phyloP scores from a whole-genome alignment of 2,329 filamentous ascomycete species.

The Aspergillus cejpii region DNA sequence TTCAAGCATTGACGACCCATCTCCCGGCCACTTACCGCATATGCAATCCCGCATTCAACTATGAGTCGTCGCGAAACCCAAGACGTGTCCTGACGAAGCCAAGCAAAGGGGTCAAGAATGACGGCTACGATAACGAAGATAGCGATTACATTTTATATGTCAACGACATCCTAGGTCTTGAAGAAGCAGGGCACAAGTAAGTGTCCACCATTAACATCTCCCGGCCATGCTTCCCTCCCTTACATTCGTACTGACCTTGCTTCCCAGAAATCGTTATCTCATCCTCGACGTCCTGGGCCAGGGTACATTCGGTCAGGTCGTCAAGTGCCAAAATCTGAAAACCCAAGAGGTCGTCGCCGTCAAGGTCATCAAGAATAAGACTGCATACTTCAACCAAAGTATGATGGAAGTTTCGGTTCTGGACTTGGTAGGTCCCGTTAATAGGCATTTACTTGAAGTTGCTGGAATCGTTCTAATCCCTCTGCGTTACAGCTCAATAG shows the following conservation, averaged over 20 bases:
- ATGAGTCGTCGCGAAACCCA: slow-evolving; percentile 94
- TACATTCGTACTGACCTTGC: slow-evolving; percentile 8
- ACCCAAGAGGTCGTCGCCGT: slow-evolving; percentile 98
- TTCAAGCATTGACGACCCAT: slow-evolving; percentile 91
- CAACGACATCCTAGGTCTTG: slow-evolving; percentile 94
- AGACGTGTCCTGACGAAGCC: slow-evolving; percentile 94
- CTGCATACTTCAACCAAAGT: slow-evolving; percentile 98
- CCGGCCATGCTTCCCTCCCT: neutral
- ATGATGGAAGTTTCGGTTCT: slow-evolving; percentile 99
- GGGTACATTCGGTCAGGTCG: slow-evolving; percentile 95
- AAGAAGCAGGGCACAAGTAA: slow-evolving; percentile 95
- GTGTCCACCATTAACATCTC: slow-evolving; percentile 23
- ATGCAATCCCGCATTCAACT: slow-evolving; percentile 97
- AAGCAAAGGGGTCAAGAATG: slow-evolving; percentile 97
- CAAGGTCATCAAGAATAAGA: slow-evolving; percentile 98
- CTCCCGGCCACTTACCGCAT: slow-evolving; percentile 94
- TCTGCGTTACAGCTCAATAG: slow-evolving; percentile 68
- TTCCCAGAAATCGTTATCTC: slow-evolving; percentile 75
- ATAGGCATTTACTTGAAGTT: slow-evolving; percentile 1
- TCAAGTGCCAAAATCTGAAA: slow-evolving; percentile 97
- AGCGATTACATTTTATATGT: slow-evolving; percentile 99
- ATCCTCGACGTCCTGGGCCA: slow-evolving; percentile 96
- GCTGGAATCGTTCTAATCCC: slow-evolving; percentile 17
- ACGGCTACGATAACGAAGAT: slow-evolving; percentile 97
- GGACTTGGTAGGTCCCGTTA: slow-evolving; percentile 63